These are phyloP conservation scores for Fusarium dimerum DNA, from an alignment of 2,329 filamentous ascomycete species.

Conservation along the genomic window DNA sequence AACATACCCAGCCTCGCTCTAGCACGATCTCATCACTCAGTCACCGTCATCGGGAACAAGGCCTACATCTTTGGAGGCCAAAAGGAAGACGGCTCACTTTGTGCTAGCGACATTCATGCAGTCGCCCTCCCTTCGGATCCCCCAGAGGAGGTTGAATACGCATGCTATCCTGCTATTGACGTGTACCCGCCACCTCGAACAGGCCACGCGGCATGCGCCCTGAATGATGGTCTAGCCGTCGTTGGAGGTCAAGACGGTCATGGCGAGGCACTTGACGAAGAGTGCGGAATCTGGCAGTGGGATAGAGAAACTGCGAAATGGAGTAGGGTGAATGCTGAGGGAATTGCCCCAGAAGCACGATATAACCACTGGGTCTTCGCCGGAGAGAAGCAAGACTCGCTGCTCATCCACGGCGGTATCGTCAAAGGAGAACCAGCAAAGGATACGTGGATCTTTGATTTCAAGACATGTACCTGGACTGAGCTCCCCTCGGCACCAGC, in stretches of 20 bases:
- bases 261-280: slow-evolving; percentile 7
- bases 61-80: slow-evolving; percentile 24
- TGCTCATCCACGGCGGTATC: slow-evolving; percentile 16
- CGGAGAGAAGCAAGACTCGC: slow-evolving; percentile 8
- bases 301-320: slow-evolving; percentile 10
- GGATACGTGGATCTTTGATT: slow-evolving; percentile 22
- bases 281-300: slow-evolving; percentile 18
- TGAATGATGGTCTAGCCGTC: slow-evolving; percentile 13
- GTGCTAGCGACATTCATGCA: slow-evolving; percentile 19
- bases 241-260: slow-evolving; percentile 13
- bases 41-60: slow-evolving; percentile 15
- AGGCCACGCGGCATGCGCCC: slow-evolving; percentile 16
- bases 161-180: slow-evolving; percentile 19
- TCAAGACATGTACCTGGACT: slow-evolving; percentile 12
- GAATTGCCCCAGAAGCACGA: slow-evolving; percentile 7
- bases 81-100: slow-evolving; percentile 8
- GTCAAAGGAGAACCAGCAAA: slow-evolving; percentile 2
- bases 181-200: slow-evolving; percentile 8
- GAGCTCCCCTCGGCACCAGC: slow-evolving; percentile 11
- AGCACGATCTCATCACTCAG: slow-evolving; percentile 17
- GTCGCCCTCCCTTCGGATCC: slow-evolving; percentile 4
- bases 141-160: slow-evolving; percentile 11
- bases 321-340: slow-evolving; percentile 8
- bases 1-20: neutral
- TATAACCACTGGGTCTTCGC: slow-evolving; percentile 17